Evolutionary conservation across 768 basidiomycete genomes (phyloP), one percentile per base, ranked within the genome.

Genomic region (Favolaschia claudopus): DNA sequence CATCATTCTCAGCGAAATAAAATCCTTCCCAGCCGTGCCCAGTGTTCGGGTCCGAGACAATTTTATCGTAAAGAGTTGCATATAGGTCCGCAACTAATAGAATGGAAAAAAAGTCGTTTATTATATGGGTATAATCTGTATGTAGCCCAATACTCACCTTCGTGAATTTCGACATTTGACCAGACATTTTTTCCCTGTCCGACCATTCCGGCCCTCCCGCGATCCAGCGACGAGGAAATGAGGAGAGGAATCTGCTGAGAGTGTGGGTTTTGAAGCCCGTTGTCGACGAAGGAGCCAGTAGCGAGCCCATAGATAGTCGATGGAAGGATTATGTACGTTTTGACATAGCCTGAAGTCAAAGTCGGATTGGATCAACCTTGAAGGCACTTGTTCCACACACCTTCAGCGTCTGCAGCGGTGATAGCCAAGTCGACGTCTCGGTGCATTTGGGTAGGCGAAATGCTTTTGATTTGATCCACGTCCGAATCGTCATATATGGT

Each of bases 241-340:
- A 77, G 59, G 4, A 24, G 10, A 2, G 77, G 79, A 43, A 83
- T 76, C 58, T 77, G 77, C 6, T 67, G 62, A 0, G 79, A 81
- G 37, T 73, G 68, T 6, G 67, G 55, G 48, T 82, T 77, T n/a
- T 74, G 67, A 22, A 82, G 66, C 22, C 76, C 79, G 10, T 73
- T 72, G 25, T 76, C 71, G 55, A 73, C 60, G 37, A 65, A 43
- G 6, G 25, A 42, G 9, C 55, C 60, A 12, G 37, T 60, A 14
- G 67, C 56, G 47, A 66, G 34, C 53, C 69, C 45, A 53, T 68
- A 71, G 48, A 73, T 68, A 2, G 60, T 66, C 4, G 67, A 58
- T 4, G 72, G 72, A 13, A 70, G 25, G 27, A 74, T 54, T 29
- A 72, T 70, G 53, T 72, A 68, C 7, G 61, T 60, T 59, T 60